These are phyloP conservation scores for Cordyceps fumosorosea DNA, from an alignment of 2,329 filamentous ascomycete genomes.

Conservation along the genomic window DNA sequence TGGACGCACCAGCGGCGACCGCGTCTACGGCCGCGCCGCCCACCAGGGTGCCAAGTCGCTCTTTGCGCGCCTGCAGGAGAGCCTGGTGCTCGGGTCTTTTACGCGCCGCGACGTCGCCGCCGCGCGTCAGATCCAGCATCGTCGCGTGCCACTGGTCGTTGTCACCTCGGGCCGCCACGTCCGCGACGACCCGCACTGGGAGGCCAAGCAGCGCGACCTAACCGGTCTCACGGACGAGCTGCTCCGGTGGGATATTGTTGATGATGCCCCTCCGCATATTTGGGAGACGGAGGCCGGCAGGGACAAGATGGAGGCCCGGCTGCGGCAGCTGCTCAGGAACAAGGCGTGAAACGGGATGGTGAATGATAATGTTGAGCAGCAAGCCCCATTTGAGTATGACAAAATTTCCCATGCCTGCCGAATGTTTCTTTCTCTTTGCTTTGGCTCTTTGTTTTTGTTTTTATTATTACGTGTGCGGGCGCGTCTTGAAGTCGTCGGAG, in stretches of 20 bases:
- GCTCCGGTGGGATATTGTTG: slow-evolving; percentile 78
- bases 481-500: not conserved
- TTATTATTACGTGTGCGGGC: not conserved
- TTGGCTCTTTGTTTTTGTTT: not conserved
- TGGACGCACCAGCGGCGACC: slow-evolving; percentile 72
- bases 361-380: not conserved
- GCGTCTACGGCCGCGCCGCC: slow-evolving; percentile 73
- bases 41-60: slow-evolving; percentile 78
- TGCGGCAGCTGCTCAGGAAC: slow-evolving; percentile 57
- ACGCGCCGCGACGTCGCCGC: slow-evolving; percentile 76
- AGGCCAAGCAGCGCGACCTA: slow-evolving; percentile 76
- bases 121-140: slow-evolving; percentile 71
- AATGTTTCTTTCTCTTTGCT: not conserved
- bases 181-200: slow-evolving; percentile 64
- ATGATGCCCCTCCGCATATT: slow-evolving; percentile 76
- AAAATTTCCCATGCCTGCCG: not conserved
- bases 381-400: not conserved
- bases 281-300: slow-evolving; percentile 73
- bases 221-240: slow-evolving; percentile 74
- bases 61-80: slow-evolving; percentile 90
- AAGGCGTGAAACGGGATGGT: slow-evolving; percentile 8
- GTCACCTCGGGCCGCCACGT: slow-evolving; percentile 75
- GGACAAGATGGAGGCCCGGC: slow-evolving; percentile 67
- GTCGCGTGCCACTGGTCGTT: slow-evolving; percentile 69
- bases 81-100: slow-evolving; percentile 76